Conservation (phyloP, 1,139 yeast species). For the Wickerhamomyces sp. region DNA sequence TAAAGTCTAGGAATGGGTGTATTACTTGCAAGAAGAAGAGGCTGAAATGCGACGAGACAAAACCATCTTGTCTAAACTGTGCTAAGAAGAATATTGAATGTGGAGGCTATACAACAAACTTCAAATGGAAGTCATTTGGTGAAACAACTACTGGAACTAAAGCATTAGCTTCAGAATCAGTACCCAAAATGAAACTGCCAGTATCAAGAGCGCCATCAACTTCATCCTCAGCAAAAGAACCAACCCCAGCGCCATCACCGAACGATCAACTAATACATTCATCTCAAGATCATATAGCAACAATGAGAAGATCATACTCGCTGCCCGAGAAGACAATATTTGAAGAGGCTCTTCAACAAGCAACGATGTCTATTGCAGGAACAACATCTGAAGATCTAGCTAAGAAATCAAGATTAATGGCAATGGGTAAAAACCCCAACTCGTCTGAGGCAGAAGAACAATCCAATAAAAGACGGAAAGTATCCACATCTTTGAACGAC, state of each 20-base stretch:
- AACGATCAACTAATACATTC: background rate
- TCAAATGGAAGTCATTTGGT: slow-evolving; percentile 59
- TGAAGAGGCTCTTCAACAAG: slow-evolving; percentile 45
- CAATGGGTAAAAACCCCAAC: slow-evolving; percentile 44
- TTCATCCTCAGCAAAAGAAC: slow-evolving; percentile 7
- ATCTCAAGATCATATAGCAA: background rate
- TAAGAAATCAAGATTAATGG: slow-evolving; percentile 42
- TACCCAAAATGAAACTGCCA: slow-evolving; percentile 8
- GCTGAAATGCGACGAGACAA: slow-evolving; percentile 54
- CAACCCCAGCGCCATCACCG: background rate
- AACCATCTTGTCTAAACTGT: slow-evolving; percentile 48
- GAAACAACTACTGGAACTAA: slow-evolving; percentile 21
- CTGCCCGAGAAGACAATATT: slow-evolving; percentile 22
- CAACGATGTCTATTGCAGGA: slow-evolving; percentile 50
- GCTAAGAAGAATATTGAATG: slow-evolving; percentile 41
- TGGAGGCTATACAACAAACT: slow-evolving; percentile 61
- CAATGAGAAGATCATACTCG: slow-evolving; percentile 4
- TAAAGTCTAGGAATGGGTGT: slow-evolving; percentile 34
- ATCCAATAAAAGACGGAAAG: slow-evolving; percentile 11
- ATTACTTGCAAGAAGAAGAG: slow-evolving; percentile 53
- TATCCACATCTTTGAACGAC: background rate
- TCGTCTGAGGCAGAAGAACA: slow-evolving; percentile 22
- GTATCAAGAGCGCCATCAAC: slow-evolving; percentile 1
- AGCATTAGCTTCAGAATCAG: slow-evolving; percentile 3
- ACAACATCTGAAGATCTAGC: slow-evolving; percentile 44